Evolutionary conservation across 371 early-diverging fungal genomes (phyloP), one percentile per base, ranked within the genome.

Genomic region (Gilbertella persicaria): DNA sequence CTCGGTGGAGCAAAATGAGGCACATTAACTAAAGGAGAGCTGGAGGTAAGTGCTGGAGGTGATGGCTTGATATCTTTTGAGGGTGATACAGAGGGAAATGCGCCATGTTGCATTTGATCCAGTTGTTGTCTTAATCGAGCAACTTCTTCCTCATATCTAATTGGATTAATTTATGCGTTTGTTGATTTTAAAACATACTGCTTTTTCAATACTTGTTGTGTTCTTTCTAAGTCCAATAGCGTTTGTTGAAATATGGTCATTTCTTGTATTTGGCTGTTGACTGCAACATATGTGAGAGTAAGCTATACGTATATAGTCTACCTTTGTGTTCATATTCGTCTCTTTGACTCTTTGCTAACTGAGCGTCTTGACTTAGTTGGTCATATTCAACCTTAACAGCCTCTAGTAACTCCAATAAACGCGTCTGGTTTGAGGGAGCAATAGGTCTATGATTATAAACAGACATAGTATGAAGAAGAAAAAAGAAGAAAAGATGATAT

Each of bases 311-410:
- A 35, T 49, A 21, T 4, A 13, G 16, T 44, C 69, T 82, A 91
- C 92, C 78, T 66, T 90, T 87, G 60, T 89, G 88, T 65, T 93
- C 95, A 59, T 84, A 84, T 53, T 95, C 95, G 55, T 93, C 93
- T 45, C 91, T 71, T 67, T 92, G 91, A 42, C 75, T 73, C 68
- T 87, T 87, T 65, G 67, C 83, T 19, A 80, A 66, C 44, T 79
- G 69, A 7, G 81, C 78, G 52, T 95, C 95, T 66, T 92, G 88
- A 36, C 78, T 77, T 28, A 89, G 63, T 51, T 62, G 76, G 52
- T 93, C 93, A 48, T 86, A 90, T 70, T 95, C 95, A 45, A 55
- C 63, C 40, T 86, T 86, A 45, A 94, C 69, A 30, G 90, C 81
- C 55, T 95, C 95, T 45, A 93, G 67, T 38, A 92, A 77, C 63